phyloP scores from a whole-genome alignment of 768 basidiomycete genomes.

The Scleroderma citrinum region DNA sequence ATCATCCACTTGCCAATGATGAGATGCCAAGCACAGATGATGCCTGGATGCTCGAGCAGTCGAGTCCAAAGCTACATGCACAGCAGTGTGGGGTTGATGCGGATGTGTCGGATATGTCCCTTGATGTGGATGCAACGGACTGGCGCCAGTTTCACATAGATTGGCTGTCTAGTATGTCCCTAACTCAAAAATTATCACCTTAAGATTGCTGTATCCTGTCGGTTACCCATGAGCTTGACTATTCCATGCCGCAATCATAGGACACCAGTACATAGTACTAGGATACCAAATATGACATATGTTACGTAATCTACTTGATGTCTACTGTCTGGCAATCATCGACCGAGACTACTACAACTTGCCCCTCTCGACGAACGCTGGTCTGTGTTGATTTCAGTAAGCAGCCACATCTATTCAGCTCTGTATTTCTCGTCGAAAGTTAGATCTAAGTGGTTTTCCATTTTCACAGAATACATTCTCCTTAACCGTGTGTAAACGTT shows the following conservation, averaged over 20 bases:
- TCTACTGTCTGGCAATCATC: too few species aligned
- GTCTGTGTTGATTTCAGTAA: not conserved
- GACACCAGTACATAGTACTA: too few species aligned
- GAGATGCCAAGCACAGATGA: slow-evolving; percentile 22
- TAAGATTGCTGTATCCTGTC: not conserved
- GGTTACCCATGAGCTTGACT: too few species aligned
- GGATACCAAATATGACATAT: too few species aligned
- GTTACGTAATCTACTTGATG: too few species aligned
- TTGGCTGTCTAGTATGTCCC: slow-evolving; percentile 21
- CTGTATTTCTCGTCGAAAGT: not conserved
- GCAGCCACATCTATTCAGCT: not conserved
- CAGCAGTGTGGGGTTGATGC: slow-evolving; percentile 29
- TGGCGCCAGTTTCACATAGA: slow-evolving; percentile 56
- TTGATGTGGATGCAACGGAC: slow-evolving; percentile 24
- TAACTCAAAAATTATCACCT: not conserved
- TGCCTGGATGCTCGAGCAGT: slow-evolving; percentile 38
- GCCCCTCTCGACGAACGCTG: not conserved
- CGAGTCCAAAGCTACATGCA: slow-evolving; percentile 21
- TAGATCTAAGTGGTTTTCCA: not conserved
- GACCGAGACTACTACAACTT: too few species aligned
- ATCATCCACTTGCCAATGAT: slow-evolving; percentile 18
- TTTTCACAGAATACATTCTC: not conserved
- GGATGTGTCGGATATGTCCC: slow-evolving; percentile 18
- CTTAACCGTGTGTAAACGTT: too few species aligned
- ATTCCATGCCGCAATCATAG: too few species aligned